Evolutionary conservation across 2,329 filamentous ascomycete genomes (phyloP), one percentile per base, ranked within the genome.

Genomic region (Thielaviopsis populi): DNA sequence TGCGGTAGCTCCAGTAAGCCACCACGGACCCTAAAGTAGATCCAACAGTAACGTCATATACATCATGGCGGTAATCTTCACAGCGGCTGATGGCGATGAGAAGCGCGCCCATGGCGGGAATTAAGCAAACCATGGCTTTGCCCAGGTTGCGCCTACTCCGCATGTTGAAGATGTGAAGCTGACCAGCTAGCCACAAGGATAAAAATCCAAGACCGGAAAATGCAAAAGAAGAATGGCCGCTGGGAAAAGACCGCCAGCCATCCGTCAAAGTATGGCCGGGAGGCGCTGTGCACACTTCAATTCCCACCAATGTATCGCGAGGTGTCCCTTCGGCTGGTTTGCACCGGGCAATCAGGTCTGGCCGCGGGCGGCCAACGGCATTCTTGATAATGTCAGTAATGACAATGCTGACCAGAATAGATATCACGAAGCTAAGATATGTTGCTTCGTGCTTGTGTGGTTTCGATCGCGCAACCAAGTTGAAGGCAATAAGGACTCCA

Each of bases 371-470:
- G 8, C 89, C 89, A 30, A 92, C 88, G 10, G 87, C 82, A 71
- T 95, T 96, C 75, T 99, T 99, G 71, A 97, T 80, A 33, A 92
- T 77, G 72, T 97, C 91, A 54, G 94, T 97, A 53, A 97, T 78
- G 73, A 96, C 87, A 5, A 84, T 82, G 0, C 89, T 87, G 60
- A 96, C 79, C 69, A 90, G 79, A 30, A 97, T 74, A 68, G 85
- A 83, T 70, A 92, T 89, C 61, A 85, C 77, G 66, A 96, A 84
- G 24, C 90, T 88, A 0, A 99, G 83, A 62, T 95, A 77, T 0
- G 90, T 88, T 68, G 91, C 88, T 75, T 97, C 91, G 66, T 88
- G 82, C 72, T 95, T 95, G 73, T 95, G 88, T 8, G 80, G 74
- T 5, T 83, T 80, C 0, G 88, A 83, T 58, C 82, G 81, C 40